Conservation (phyloP, 495 filamentous ascomycete genomes). For the Evansstolkia leycettana region DNA sequence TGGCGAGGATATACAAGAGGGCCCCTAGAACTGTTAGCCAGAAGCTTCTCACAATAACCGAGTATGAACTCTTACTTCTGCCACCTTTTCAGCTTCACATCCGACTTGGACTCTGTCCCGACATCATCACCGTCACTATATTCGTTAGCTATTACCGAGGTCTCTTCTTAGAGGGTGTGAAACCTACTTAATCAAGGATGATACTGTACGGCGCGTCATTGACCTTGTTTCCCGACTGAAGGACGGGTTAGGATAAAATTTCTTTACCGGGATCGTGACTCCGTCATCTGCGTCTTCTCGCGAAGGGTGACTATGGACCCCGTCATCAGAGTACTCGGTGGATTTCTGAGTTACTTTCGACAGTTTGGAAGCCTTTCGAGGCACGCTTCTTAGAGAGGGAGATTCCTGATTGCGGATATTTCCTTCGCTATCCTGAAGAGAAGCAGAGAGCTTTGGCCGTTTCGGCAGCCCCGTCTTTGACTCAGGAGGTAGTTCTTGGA, state of each 20-base stretch:
- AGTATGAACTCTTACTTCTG: constrained; percentile 3
- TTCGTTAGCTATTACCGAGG: constrained; percentile 1
- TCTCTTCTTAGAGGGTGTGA: no score
- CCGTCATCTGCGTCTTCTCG: constrained; percentile 3
- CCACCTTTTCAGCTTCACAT: constrained; percentile 16
- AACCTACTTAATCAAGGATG: constrained; percentile 10
- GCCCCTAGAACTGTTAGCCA: constrained; percentile 12
- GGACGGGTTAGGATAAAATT: constrained; percentile 2
- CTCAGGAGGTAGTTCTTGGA: constrained; percentile 1
- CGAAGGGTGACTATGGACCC: constrained; percentile 1
- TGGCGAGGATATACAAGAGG: constrained; percentile 58
- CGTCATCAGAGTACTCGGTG: no score
- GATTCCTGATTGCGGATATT: not conserved
- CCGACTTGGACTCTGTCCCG: constrained; percentile 5
- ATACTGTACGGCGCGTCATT: constrained; percentile 13
- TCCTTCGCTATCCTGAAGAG: constrained; percentile 15
- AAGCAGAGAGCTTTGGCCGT: constrained; percentile 20
- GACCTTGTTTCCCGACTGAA: constrained; percentile 19
- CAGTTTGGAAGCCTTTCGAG: no score
- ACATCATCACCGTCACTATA: constrained; percentile 8
- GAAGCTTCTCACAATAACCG: constrained; percentile 8
- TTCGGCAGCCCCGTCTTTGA: constrained; percentile 6
- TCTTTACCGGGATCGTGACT: constrained; percentile 21
- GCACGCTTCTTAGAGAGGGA: no score
- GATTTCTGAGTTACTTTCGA: no score